Evolutionary conservation across 139 green algal genomes (phyloP), one percentile per base, ranked within the genome.

Genomic region (Eudorina sp.): DNA sequence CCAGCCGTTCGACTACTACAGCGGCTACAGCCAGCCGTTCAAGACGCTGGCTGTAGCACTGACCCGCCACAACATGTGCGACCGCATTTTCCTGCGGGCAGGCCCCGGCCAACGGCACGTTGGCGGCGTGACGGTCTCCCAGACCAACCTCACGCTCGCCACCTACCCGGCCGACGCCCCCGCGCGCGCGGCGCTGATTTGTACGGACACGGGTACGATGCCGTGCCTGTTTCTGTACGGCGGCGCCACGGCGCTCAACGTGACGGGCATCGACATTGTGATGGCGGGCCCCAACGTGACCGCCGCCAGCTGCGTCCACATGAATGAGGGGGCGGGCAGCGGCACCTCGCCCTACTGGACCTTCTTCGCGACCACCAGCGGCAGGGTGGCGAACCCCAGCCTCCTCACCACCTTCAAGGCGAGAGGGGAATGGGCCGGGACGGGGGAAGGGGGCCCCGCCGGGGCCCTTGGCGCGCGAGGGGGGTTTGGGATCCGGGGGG

Each of bases 1-100:
- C 45, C 83, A 88, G 83, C 4, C 48, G 13, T 88, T 81, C 36
- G 51, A 88, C 69, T 88, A 88, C 66, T 46, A 88, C 48, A 60
- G 62, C 83, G 77, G 64, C 51, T 88, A 88, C 83, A 11, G 4
- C 8, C 45, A 70, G 64, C 83, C 83, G 27, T 88, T 88, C 68
- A 41, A 21, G 34, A 88, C 68, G n/a, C 25, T 88, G 34, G 27
- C 43, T 27, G 36, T 19, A 5, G 83, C 83, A 14, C 31, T 88
- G 2, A 13, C 9, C 3, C 36, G 51, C 27, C 31, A 34, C 34
- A 72, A 73, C 66, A 58, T 41, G 53, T 83, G 84, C 41, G 84
- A 89, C 41, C 84, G 84, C 25, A 64, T 89, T 36, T 27, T 83
- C 18, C 84, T 89, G 8, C 53, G 53, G 3, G 84, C 31, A 4